Percentiles rank a stretch among this genome's conserved stretches.
Conservation (phyloP, 2,329 filamentous ascomycete genomes). For the Exutisphaerella laricina region DNA sequence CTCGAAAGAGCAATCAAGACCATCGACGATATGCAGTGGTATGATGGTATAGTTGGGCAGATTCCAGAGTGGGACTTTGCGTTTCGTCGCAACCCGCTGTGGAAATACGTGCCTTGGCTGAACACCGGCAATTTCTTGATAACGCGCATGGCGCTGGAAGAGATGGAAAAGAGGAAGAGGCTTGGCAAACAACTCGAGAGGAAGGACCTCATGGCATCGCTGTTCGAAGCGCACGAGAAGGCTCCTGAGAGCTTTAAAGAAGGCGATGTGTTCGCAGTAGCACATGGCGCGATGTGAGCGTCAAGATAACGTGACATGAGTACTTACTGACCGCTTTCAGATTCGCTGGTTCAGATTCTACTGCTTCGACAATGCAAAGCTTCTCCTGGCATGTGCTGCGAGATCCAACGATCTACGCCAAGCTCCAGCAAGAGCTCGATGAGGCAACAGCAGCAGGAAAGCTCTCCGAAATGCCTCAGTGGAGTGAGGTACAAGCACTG, state of each 20-base stretch:
- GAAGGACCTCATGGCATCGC: constrained; percentile 47
- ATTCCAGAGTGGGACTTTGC: constrained; percentile 47
- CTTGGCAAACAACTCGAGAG: constrained; percentile 46
- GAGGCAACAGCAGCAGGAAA: constrained; percentile 17
- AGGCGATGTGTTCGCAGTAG: constrained; percentile 53
- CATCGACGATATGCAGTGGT: constrained; percentile 50
- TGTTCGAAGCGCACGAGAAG: constrained; percentile 51
- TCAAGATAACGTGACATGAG: constrained; percentile 20
- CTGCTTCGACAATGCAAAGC: constrained; percentile 55
- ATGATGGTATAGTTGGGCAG: constrained; percentile 50
- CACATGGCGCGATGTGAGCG: constrained; percentile 53
- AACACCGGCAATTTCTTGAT: constrained; percentile 45
- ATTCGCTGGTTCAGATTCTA: constrained; percentile 56
- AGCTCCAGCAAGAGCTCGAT: constrained; percentile 42
- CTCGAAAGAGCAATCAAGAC: constrained; percentile 49
- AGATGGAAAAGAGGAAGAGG: constrained; percentile 42
- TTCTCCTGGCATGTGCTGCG: constrained; percentile 50
- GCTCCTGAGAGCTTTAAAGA: constrained; percentile 45
- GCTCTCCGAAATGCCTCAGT: constrained; percentile 27
- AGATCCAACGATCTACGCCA: constrained; percentile 41
- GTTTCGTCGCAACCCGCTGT: constrained; percentile 48
- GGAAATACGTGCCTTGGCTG: constrained; percentile 41
- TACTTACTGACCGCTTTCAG: constrained; percentile 9
- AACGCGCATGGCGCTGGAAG: constrained; percentile 49
- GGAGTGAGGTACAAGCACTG: constrained; percentile 43